Percentiles rank a stretch among this genome's conserved stretches.
Conservation (phyloP, 495 filamentous ascomycete genomes). For the Annulohypoxylon moriforme region DNA sequence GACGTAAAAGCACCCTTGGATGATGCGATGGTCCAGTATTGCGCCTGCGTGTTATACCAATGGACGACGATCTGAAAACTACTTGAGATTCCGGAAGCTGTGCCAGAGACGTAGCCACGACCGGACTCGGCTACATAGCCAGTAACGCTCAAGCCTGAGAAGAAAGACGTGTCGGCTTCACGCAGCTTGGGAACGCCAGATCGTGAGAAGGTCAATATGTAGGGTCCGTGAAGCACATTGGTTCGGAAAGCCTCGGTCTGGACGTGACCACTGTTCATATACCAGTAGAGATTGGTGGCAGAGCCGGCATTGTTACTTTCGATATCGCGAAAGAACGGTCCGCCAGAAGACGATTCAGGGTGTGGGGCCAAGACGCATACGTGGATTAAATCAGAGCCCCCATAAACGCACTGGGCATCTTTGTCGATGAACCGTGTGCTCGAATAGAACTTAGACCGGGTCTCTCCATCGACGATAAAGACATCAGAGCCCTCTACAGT, state of each 20-base stretch:
- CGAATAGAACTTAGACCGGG: slow-evolving; percentile 76
- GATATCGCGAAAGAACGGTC: slow-evolving; percentile 74
- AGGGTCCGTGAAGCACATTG: slow-evolving; percentile 74
- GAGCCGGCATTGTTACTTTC: slow-evolving; percentile 69
- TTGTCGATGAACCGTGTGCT: slow-evolving; percentile 75
- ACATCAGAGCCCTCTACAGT: slow-evolving; percentile 72
- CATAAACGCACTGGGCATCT: slow-evolving; percentile 68
- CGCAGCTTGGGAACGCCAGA: slow-evolving; percentile 64
- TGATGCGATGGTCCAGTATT: slow-evolving; percentile 71
- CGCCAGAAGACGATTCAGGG: slow-evolving; percentile 65
- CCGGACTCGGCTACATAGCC: slow-evolving; percentile 66
- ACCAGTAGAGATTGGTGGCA: slow-evolving; percentile 72
- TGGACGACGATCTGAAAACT: slow-evolving; percentile 68
- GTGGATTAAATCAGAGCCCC: slow-evolving; percentile 56
- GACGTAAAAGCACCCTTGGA: slow-evolving; percentile 68
- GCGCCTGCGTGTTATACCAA: slow-evolving; percentile 71
- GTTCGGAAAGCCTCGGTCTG: slow-evolving; percentile 71
- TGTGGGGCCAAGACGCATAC: slow-evolving; percentile 65
- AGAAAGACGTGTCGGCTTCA: slow-evolving; percentile 67
- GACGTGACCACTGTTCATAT: slow-evolving; percentile 74
- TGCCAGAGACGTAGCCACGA: slow-evolving; percentile 70
- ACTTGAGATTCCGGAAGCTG: slow-evolving; percentile 61
- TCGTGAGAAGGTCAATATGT: slow-evolving; percentile 70
- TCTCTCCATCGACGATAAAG: slow-evolving; percentile 69
- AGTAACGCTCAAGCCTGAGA: slow-evolving; percentile 64